Conservation (phyloP, 1,284 basidiomycete genomes). For the Ganoderma sinense region DNA sequence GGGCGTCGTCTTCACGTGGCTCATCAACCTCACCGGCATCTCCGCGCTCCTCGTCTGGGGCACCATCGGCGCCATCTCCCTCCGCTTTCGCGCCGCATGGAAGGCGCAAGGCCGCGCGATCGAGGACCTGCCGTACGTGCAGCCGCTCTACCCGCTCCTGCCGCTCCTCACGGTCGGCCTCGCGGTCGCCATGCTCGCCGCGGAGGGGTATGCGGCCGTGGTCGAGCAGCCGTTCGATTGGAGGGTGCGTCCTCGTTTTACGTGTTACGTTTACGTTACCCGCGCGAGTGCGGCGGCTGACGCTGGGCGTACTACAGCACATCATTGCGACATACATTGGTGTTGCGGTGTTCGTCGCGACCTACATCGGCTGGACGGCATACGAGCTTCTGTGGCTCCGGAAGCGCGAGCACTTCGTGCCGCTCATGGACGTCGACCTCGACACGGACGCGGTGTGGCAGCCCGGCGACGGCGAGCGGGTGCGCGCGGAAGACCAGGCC, state of each 20-base stretch:
- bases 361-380: slow-evolving; percentile 45
- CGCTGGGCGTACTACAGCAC: slow-evolving; percentile 40
- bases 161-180: slow-evolving; percentile 52
- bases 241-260: slow-evolving; percentile 34
- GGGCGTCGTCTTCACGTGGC: slow-evolving; percentile 62
- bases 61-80: slow-evolving; percentile 59
- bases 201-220: slow-evolving; percentile 56
- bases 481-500: slow-evolving; percentile 43
- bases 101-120: slow-evolving; percentile 47
- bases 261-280: not conserved
- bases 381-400: slow-evolving; percentile 41
- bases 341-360: slow-evolving; percentile 42
- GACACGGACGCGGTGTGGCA: slow-evolving; percentile 58
- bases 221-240: slow-evolving; percentile 43
- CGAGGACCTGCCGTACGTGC: slow-evolving; percentile 53
- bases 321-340: slow-evolving; percentile 52
- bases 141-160: slow-evolving; percentile 57
- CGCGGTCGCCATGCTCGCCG: slow-evolving; percentile 55
- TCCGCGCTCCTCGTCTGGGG: slow-evolving; percentile 75
- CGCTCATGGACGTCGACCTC: slow-evolving; percentile 49
- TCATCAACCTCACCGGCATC: slow-evolving; percentile 73
- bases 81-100: slow-evolving; percentile 59
- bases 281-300: not conserved
- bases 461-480: slow-evolving; percentile 45
- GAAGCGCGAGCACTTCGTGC: slow-evolving; percentile 40